Conservation (phyloP, 768 basidiomycete genomes). For the Boletus rex-veris region DNA sequence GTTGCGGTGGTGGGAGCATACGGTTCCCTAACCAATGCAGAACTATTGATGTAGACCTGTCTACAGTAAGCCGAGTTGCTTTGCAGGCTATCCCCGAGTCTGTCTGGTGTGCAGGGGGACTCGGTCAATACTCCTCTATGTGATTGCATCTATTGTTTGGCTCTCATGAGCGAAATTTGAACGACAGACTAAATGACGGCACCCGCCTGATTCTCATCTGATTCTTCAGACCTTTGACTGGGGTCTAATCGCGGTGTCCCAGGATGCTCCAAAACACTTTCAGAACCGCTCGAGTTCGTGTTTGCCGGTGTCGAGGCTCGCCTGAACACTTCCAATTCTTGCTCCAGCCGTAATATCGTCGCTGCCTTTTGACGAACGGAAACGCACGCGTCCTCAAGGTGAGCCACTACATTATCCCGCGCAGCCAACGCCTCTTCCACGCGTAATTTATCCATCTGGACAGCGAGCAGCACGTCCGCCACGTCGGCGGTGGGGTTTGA, state of each 20-base stretch:
- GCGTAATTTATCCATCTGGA: constrained; percentile 50
- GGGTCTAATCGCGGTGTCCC: background rate
- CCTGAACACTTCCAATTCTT: constrained; percentile 33
- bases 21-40: constrained; percentile 3
- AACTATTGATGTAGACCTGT: constrained; percentile 11
- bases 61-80: constrained; percentile 27
- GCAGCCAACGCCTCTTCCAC: constrained; percentile 58
- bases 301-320: constrained; percentile 22
- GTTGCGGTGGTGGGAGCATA: background rate
- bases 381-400: constrained; percentile 55
- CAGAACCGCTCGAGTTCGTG: constrained; percentile 3
- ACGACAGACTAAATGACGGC: background rate
- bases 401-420: constrained; percentile 57
- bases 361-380: constrained; percentile 60
- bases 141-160: background rate
- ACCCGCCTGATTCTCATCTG: constrained; percentile 4
- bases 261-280: background rate
- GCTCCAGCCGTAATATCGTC: constrained; percentile 46
- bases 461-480: constrained; percentile 52
- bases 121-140: background rate
- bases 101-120: constrained; percentile 20
- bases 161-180: background rate
- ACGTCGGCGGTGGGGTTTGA: background rate
- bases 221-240: background rate
- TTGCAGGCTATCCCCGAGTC: constrained; percentile 19